Percentiles rank a stretch among this genome's conserved stretches.
These are phyloP conservation scores for Suhomyces terraborum DNA, from an alignment of 1,139 yeast genomes.

Conservation along the genomic window DNA sequence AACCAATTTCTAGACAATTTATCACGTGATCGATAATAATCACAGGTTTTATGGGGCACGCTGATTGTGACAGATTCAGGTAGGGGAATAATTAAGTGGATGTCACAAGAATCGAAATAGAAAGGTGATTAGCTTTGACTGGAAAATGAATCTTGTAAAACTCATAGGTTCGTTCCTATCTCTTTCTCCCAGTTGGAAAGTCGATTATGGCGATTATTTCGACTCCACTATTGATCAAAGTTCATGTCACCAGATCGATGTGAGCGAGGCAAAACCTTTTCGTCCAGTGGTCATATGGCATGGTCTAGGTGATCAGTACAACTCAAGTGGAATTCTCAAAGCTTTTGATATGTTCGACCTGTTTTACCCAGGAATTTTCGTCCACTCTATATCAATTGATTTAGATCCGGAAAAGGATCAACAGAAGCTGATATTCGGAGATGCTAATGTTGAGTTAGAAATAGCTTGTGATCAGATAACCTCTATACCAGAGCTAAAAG, in stretches of 20 bases:
- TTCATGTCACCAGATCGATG: neutral
- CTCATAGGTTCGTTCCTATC: too few relatives aligned
- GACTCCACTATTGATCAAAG: neutral
- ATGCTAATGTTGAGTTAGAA: slow-evolving; percentile 45
- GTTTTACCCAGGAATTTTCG: slow-evolving; percentile 51
- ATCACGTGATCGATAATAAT: too few relatives aligned
- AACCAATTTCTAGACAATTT: too few relatives aligned
- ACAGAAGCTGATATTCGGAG: slow-evolving; percentile 59
- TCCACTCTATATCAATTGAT: slow-evolving; percentile 56
- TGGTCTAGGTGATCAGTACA: slow-evolving; percentile 77
- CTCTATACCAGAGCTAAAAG: slow-evolving; percentile 39
- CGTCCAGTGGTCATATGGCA: slow-evolving; percentile 79
- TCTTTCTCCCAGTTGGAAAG: neutral
- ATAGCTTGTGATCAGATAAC: slow-evolving; percentile 45
- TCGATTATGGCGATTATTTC: too few relatives aligned
- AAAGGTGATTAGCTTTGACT: too few relatives aligned
- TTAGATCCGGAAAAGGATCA: slow-evolving; percentile 54
- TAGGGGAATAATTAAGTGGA: too few relatives aligned
- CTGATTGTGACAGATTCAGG: too few relatives aligned
- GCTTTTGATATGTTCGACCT: slow-evolving; percentile 45
- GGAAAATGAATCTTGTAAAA: too few relatives aligned
- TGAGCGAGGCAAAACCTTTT: neutral
- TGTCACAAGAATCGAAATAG: too few relatives aligned
- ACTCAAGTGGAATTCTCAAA: slow-evolving; percentile 59
- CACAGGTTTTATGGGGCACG: too few relatives aligned